Evolutionary conservation across 768 basidiomycete genomes (phyloP).

Genomic region (Kwoniella sp.): DNA sequence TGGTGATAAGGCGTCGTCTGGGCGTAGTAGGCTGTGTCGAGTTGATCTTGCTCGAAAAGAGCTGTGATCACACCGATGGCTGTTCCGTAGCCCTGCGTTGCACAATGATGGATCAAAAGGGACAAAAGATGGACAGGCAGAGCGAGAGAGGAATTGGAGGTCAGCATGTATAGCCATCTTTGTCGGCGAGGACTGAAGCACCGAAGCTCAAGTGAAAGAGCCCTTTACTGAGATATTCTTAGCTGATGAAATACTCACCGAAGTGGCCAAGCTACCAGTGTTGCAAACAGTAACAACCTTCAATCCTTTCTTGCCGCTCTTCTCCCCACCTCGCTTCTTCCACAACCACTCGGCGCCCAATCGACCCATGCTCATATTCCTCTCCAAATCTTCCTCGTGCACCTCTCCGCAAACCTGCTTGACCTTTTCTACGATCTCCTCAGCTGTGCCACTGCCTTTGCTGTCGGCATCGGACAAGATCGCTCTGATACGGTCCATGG

Average conservation of each 20-base stretch:
- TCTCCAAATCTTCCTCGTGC: constrained; percentile 81
- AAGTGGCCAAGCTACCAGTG: constrained; percentile 94
- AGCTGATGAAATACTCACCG: constrained; percentile 61
- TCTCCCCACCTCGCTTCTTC: constrained; percentile 51
- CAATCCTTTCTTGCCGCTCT: constrained; percentile 60
- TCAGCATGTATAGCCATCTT: too few species aligned
- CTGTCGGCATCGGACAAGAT: constrained; percentile 55
- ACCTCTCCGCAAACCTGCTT: constrained; percentile 72
- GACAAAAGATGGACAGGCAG: constrained; percentile 10
- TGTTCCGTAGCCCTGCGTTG: constrained; percentile 90
- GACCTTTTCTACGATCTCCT: constrained; percentile 62
- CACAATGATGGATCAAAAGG: too few species aligned
- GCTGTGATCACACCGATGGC: constrained; percentile 91
- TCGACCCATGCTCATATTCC: constrained; percentile 82
- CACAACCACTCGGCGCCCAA: constrained; percentile 85
- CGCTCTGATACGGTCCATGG: constrained; percentile 70
- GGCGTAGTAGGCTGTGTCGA: constrained; percentile 84
- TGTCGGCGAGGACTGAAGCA: too few species aligned
- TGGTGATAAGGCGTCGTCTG: constrained; percentile 71
- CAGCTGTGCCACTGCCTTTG: constrained; percentile 46
- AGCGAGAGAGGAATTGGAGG: not conserved
- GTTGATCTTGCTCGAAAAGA: constrained; percentile 74
- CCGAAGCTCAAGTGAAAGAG: too few species aligned
- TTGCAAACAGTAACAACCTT: constrained; percentile 94
- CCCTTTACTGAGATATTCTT: not conserved